Percentiles rank a stretch among this genome's conserved stretches.
Evolutionary conservation across 805 yeast genomes (phyloP).

Genomic region (Candida arabinofermentans): DNA sequence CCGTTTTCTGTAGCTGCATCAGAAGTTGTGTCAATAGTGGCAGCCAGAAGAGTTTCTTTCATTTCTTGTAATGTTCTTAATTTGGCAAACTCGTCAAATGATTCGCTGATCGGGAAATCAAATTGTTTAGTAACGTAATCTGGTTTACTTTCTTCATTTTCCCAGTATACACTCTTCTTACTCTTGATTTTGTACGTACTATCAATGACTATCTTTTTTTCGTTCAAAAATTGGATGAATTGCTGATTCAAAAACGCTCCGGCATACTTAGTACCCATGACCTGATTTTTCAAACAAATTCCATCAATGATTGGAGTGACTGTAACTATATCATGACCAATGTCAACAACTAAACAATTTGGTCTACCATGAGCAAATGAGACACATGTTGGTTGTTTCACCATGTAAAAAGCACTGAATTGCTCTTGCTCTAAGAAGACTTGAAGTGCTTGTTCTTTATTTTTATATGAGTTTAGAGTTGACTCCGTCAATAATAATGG

Average conservation of each 20-base stretch:
- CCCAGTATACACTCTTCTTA: conserved; percentile 35
- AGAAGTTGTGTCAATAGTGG: conserved; percentile 17
- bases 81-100: conserved; percentile 54
- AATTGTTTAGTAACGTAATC: conserved; percentile 26
- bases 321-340: conserved; percentile 74
- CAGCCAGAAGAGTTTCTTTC: conserved; percentile 61
- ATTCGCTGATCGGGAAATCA: conserved; percentile 38
- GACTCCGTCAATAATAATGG: conserved; percentile 86
- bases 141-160: conserved; percentile 19
- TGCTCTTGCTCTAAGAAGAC: conserved; percentile 61
- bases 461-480: conserved; percentile 69
- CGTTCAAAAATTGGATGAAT: conserved; percentile 37
- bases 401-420: conserved; percentile 78
- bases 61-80: conserved; percentile 61
- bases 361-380: conserved; percentile 89
- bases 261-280: conserved; percentile 66
- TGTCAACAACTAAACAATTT: conserved; percentile 78
- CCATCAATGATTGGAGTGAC: conserved; percentile 86
- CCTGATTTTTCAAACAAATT: conserved; percentile 65
- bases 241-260: conserved; percentile 65
- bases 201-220: conserved; percentile 31
- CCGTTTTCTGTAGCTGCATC: conserved; percentile 26
- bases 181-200: conserved; percentile 50
- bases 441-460: conserved; percentile 69
- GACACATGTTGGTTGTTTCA: conserved; percentile 81